Percentiles rank a stretch among this genome's conserved stretches.
Evolutionary conservation across 768 basidiomycete genomes (phyloP).

Genomic region (Tricholoma matsutake): DNA sequence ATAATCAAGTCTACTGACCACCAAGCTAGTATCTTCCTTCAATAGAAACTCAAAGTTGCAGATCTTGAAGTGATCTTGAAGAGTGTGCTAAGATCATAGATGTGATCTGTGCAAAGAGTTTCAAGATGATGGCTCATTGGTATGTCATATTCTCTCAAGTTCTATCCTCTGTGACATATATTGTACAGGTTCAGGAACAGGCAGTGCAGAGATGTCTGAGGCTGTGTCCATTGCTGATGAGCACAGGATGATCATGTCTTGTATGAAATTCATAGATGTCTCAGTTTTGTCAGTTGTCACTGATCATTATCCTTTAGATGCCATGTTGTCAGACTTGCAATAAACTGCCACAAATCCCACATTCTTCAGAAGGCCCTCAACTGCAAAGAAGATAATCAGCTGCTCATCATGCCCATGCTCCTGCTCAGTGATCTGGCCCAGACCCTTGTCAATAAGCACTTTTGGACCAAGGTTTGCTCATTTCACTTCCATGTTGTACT

Average conservation of each 20-base stretch:
- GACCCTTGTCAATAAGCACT: constrained; percentile 86
- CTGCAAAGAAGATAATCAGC: constrained; percentile 82
- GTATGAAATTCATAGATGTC: constrained; percentile 24
- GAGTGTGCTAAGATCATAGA: constrained; percentile 84
- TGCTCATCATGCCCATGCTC: constrained; percentile 81
- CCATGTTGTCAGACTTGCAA: constrained; percentile 81
- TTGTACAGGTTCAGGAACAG: no score
- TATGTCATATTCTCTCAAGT: constrained; percentile 22
- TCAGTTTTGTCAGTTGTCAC: constrained; percentile 5
- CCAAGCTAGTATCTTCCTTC: constrained; percentile 86
- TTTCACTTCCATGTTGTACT: not conserved
- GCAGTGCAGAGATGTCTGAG: no score
- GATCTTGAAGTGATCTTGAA: no score
- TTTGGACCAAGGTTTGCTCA: constrained; percentile 77
- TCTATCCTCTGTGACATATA: not conserved
- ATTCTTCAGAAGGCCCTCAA: constrained; percentile 89
- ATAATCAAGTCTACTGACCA: constrained; percentile 90
- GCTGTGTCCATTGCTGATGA: no score
- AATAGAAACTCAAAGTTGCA: constrained; percentile 55
- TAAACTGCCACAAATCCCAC: constrained; percentile 87
- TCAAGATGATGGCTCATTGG: constrained; percentile 93
- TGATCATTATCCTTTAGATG: constrained; percentile 43
- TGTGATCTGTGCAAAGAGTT: constrained; percentile 78
- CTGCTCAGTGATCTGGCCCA: constrained; percentile 81
- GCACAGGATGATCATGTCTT: no score